These are phyloP conservation scores for Trichoderma sp. DNA, from an alignment of 2,329 filamentous ascomycete genomes.

Conservation along the genomic window DNA sequence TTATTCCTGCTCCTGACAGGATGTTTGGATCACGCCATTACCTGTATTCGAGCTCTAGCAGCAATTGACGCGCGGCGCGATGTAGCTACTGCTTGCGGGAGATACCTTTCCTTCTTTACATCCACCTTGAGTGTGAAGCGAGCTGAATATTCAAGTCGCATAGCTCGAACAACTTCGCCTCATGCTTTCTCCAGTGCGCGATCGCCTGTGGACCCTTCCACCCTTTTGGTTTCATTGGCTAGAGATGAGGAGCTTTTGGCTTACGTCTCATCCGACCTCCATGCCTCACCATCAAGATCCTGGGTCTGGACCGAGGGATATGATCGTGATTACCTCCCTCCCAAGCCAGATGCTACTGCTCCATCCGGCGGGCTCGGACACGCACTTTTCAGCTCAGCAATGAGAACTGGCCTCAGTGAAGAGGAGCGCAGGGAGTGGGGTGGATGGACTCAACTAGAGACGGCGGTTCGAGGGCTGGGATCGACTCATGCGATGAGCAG, in stretches of 20 bases:
- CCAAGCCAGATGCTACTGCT: slow-evolving; percentile 25
- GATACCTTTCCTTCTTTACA: slow-evolving; percentile 80
- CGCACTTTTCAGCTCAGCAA: slow-evolving; percentile 48
- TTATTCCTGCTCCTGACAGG: slow-evolving; percentile 76
- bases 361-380: slow-evolving; percentile 35
- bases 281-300: slow-evolving; percentile 72
- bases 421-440: slow-evolving; percentile 70
- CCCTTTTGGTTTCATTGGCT: slow-evolving; percentile 37
- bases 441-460: slow-evolving; percentile 76
- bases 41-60: slow-evolving; percentile 70
- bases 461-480: slow-evolving; percentile 37
- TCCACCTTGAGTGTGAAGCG: slow-evolving; percentile 62
- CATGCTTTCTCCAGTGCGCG: slow-evolving; percentile 34
- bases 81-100: slow-evolving; percentile 76
- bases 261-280: slow-evolving; percentile 83
- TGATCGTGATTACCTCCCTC: slow-evolving; percentile 48
- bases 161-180: slow-evolving; percentile 38
- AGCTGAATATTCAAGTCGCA: slow-evolving; percentile 45
- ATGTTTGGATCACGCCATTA: slow-evolving; percentile 70
- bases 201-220: slow-evolving; percentile 35
- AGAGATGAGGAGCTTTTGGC: slow-evolving; percentile 85
- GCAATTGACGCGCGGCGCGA: slow-evolving; percentile 71
- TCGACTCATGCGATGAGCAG: slow-evolving; percentile 24
- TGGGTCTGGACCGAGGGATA: slow-evolving; percentile 75
- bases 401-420: slow-evolving; percentile 53